Conservation (phyloP, 129 eudicot genomes). For the Flaveria robusta region DNA sequence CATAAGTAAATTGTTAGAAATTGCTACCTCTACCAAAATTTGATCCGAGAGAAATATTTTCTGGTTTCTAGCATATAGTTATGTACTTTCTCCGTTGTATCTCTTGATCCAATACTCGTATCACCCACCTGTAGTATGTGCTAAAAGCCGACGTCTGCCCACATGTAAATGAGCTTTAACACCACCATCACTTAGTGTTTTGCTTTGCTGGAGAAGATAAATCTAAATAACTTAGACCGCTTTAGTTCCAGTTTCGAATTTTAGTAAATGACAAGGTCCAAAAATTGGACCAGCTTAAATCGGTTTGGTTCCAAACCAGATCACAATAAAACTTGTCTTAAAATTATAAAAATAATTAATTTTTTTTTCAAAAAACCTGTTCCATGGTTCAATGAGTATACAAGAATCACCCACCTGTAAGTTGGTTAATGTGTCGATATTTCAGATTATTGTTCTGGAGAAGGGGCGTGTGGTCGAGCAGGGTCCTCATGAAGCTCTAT, state of each 20-base stretch:
- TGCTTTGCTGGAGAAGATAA: background rate
- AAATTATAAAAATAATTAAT: no score
- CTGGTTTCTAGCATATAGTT: background rate
- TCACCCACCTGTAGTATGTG: background rate
- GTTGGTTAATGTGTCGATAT: conserved; percentile 10
- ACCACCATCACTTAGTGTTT: no score
- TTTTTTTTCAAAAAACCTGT: no score
- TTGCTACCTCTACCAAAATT: background rate
- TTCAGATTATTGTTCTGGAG: conserved; percentile 92
- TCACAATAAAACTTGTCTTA: no score
- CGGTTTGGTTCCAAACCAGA: background rate
- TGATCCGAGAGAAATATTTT: background rate
- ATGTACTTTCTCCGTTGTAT: background rate
- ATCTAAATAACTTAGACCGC: background rate
- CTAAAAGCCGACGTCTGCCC: no score
- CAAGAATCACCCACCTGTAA: background rate
- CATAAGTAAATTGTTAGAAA: background rate
- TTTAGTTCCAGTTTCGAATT: background rate
- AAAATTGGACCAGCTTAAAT: background rate
- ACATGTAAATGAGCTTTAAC: no score
- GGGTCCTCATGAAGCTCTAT: conserved; percentile 79
- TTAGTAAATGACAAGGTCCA: background rate
- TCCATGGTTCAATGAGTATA: no score
- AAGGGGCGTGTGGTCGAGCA: conserved; percentile 95
- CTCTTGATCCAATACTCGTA: background rate